These are phyloP conservation scores for Backusella westeae DNA, from an alignment of 192 early-diverging fungal species.

Conservation along the genomic window DNA sequence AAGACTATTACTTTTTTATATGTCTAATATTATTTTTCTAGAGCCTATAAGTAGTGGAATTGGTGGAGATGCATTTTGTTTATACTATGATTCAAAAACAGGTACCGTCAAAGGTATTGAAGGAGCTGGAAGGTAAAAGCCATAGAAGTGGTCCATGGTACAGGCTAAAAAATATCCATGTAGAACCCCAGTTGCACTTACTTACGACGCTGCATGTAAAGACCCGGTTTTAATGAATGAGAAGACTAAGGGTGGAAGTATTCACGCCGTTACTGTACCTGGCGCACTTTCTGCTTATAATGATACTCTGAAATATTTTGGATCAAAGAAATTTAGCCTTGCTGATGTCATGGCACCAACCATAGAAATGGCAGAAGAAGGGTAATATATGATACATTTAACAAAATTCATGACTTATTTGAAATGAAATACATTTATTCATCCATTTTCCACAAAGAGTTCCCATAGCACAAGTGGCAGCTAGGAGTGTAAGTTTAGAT, in stretches of 20 bases:
- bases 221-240: conserved; percentile 22
- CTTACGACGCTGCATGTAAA: conserved; percentile 38
- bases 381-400: conserved; percentile 34
- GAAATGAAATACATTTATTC: too few relatives aligned
- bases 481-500: neutral
- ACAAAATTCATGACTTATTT: too few relatives aligned
- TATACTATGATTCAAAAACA: conserved; percentile 66
- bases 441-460: neutral
- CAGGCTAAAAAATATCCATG: conserved; percentile 1
- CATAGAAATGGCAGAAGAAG: conserved; percentile 63
- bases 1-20: neutral
- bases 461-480: too few relatives aligned
- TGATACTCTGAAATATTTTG: conserved; percentile 62
- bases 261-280: conserved; percentile 60
- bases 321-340: conserved; percentile 54
- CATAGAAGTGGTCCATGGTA: too few relatives aligned
- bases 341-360: conserved; percentile 62
- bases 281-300: conserved; percentile 73
- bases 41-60: conserved; percentile 72
- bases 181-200: conserved; percentile 53
- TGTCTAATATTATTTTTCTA: conserved; percentile 20
- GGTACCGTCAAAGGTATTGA: conserved; percentile 52
- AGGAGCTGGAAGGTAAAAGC: conserved; percentile 62
- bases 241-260: conserved; percentile 35
- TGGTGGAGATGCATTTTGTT: conserved; percentile 78